Base-by-base conservation (phyloP, 148 eudicot species). In the Vaccinium vitisidaea region DNA sequence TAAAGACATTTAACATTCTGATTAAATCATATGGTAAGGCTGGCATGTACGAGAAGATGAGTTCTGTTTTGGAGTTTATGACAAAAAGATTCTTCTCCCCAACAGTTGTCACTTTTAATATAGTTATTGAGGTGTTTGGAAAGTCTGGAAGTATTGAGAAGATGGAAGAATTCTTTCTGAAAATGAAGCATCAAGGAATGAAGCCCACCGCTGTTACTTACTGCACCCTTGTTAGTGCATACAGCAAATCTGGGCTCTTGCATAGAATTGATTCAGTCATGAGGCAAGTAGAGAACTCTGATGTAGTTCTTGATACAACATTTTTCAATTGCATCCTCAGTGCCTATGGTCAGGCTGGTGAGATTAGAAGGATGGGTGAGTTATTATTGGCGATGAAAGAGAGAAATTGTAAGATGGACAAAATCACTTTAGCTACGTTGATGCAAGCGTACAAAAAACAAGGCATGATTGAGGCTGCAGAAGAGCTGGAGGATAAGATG, bases 151-250 rank as follows among this genome's bases (percentile, higher is more conserved):
- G 87, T 81, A 85, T 94, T 18, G 87, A 89, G 49, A 90, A 88
- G 84, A 93, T 94, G 98, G 94, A 92, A 67, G 91, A 91, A 32
- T 75, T 90, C 75, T 96, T 96, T 90, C 74, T 91, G 87, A 92
- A 91, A 85, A 94, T 96, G 99, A 96, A 96, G 90, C 98, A 94
- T 90, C 91, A 88, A 80, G 99, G 99, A 67, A 84, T 92, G 85
- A 96, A 94, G 87, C 99, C 99, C 23, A 96, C 91, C 84, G 80
- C 94, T 52, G 73, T 94, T 56, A 94, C 99, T 50, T 96, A 94
- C 80, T 93, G 95, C 84, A 88, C 93, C 73, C 96, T 94, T 76
- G 90, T 93, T 27, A 91, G 88, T 77, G 93, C 94, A 76, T 96
- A 92, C 80, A 76, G 97, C 88, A 94, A 89, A 88, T 90, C 91